Evolutionary conservation across 805 yeast genomes (phyloP).

Genomic region (Metschnikowia henanensis): DNA sequence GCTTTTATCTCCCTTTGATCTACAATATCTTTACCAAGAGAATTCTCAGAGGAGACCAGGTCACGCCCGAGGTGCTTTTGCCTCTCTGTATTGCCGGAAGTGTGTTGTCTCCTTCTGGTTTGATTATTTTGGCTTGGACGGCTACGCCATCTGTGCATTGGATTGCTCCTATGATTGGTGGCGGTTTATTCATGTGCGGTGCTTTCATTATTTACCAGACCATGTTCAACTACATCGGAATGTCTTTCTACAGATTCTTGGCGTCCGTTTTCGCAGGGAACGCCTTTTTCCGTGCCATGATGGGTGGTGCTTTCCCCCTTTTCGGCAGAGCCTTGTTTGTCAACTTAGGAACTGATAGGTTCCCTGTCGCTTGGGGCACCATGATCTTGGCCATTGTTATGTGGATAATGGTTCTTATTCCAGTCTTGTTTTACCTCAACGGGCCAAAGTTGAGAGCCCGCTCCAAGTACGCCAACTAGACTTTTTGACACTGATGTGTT

Average conservation of each 20-base stretch:
- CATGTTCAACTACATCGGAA: constrained; percentile 14
- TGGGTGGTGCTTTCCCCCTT: constrained; percentile 20
- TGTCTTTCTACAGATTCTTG: constrained; percentile 13
- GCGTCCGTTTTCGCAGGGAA: constrained; percentile 18
- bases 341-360: constrained; percentile 8
- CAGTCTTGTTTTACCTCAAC: constrained; percentile 10
- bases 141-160: constrained; percentile 14
- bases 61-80: constrained; percentile 13
- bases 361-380: constrained; percentile 16
- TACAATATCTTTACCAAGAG: constrained; percentile 8
- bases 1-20: constrained; percentile 9
- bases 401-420: constrained; percentile 10
- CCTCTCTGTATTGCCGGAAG: constrained; percentile 13
- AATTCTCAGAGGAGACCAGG: constrained; percentile 3
- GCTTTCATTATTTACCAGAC: constrained; percentile 15
- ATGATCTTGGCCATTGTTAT: constrained; percentile 12
- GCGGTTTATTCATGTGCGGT: constrained; percentile 11
- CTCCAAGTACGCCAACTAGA: constrained; percentile 14
- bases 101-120: constrained; percentile 13
- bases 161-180: constrained; percentile 16
- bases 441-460: constrained; percentile 16
- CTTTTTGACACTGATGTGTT: too few species aligned
- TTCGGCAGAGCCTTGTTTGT: constrained; percentile 14
- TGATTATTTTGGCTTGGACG: constrained; percentile 16
- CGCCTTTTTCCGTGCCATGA: constrained; percentile 14